These are phyloP conservation scores for Neurospora sp. DNA, from an alignment of 495 filamentous ascomycete genomes.

Conservation along the genomic window DNA sequence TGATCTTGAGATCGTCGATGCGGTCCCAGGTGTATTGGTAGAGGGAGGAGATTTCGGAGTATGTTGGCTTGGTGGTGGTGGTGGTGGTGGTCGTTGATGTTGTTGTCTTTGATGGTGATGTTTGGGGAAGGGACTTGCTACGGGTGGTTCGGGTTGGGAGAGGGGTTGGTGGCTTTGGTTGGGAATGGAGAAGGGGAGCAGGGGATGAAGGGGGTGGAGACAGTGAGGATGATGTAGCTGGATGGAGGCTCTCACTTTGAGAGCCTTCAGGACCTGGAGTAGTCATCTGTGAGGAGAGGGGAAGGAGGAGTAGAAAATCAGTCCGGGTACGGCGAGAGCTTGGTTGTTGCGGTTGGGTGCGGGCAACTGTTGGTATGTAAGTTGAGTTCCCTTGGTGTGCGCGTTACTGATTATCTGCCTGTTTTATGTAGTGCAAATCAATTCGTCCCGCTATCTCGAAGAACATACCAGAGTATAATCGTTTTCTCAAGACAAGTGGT, in stretches of 20 bases:
- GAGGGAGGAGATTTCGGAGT: background rate
- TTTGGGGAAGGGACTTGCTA: background rate
- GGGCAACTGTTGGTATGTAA: background rate
- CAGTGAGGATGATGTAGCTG: background rate
- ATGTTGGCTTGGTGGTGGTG: background rate
- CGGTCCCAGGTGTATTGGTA: background rate
- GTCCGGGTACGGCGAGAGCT: background rate
- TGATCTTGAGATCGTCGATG: background rate
- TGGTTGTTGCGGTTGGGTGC: background rate
- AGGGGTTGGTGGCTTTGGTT: constrained; percentile 4
- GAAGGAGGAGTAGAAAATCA: background rate
- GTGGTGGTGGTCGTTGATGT: background rate
- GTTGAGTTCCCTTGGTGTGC: no score
- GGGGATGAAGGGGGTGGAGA: constrained; percentile 4
- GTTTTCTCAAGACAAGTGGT: no score
- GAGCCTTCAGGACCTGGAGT: background rate
- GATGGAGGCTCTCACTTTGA: background rate
- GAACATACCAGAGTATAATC: no score
- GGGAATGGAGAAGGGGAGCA: constrained; percentile 12
- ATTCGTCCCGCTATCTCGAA: background rate
- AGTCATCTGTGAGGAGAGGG: background rate
- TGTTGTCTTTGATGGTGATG: background rate
- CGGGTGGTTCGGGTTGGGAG: background rate
- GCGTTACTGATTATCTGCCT: background rate
- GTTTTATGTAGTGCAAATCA: background rate